These are phyloP conservation scores for Lipomyces chichibuensis DNA, from an alignment of 805 yeast genomes.

Conservation along the genomic window DNA sequence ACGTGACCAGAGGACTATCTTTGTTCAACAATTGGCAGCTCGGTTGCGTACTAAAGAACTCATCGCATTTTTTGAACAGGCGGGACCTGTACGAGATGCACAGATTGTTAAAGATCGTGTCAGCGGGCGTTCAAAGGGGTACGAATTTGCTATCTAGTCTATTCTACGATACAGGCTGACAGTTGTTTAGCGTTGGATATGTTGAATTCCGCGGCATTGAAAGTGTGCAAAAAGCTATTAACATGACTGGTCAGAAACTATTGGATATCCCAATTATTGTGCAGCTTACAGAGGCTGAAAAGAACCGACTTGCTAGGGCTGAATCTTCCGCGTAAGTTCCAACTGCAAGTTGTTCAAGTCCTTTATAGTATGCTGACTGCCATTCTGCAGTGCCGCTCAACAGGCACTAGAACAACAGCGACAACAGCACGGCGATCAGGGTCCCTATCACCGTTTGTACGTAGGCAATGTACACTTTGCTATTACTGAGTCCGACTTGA, in stretches of 20 bases:
- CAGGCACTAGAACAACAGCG: constrained; percentile 33
- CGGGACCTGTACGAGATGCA: constrained; percentile 44
- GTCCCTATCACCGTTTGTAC: constrained; percentile 38
- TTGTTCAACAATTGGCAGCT: constrained; percentile 45
- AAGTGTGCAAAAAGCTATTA: constrained; percentile 41
- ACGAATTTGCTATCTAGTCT: constrained; percentile 7
- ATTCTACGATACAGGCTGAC: background rate
- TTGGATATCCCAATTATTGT: constrained; percentile 45
- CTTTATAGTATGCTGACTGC: background rate
- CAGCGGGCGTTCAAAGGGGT: constrained; percentile 44
- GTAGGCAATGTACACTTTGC: constrained; percentile 43
- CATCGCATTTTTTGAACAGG: constrained; percentile 43
- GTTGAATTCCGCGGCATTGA: constrained; percentile 43
- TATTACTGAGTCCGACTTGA: constrained; percentile 70
- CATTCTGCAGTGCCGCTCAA: constrained; percentile 28
- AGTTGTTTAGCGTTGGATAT: constrained; percentile 40
- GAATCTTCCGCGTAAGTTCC: constrained; percentile 34
- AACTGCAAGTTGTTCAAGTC: too few species aligned
- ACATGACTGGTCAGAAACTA: constrained; percentile 43
- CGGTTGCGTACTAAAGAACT: constrained; percentile 42
- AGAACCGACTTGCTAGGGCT: constrained; percentile 40
- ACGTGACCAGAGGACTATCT: constrained; percentile 44
- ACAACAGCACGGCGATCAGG: constrained; percentile 22
- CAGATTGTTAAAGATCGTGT: constrained; percentile 44
- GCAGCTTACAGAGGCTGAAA: constrained; percentile 44